phyloP scores from a whole-genome alignment of 768 basidiomycete species.

The Kwoniella newhampshirensis region DNA sequence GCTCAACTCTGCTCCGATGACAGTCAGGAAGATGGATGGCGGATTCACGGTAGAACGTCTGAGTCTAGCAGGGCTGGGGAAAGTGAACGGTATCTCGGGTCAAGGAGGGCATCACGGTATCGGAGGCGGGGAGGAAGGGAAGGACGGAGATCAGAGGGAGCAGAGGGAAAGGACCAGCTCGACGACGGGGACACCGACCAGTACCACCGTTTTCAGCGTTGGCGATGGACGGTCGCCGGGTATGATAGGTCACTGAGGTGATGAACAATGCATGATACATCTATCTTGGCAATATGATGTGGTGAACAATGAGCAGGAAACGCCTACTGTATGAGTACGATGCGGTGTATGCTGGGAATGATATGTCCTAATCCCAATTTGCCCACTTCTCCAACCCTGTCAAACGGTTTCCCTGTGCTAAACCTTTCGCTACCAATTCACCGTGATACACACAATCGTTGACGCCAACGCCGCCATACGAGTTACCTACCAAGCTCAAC shows the following conservation, averaged over 20 bases:
- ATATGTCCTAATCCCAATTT: conserved; percentile 11
- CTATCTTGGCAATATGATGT: no score
- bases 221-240: neutral
- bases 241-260: neutral
- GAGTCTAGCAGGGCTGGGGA: conserved; percentile 10
- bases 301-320: no score
- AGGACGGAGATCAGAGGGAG: neutral
- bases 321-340: no score
- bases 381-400: conserved; percentile 50
- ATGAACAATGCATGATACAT: neutral
- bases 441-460: conserved; percentile 80
- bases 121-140: neutral
- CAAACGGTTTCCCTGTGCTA: conserved; percentile 18
- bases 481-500: conserved; percentile 75
- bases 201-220: neutral
- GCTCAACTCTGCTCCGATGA: conserved; percentile 8
- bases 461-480: conserved; percentile 81
- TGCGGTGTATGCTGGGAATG: neutral
- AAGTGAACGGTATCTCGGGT: conserved; percentile 7
- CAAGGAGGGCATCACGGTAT: neutral
- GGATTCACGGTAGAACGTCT: conserved; percentile 19
- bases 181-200: neutral
- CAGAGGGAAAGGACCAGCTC: neutral
- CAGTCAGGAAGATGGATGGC: conserved; percentile 12
- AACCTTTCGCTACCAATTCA: conserved; percentile 55